Percentiles rank a stretch among this genome's conserved stretches.
These are phyloP conservation scores for Phialemonium atrogriseum DNA, from an alignment of 2,329 filamentous ascomycete species.

Conservation along the genomic window DNA sequence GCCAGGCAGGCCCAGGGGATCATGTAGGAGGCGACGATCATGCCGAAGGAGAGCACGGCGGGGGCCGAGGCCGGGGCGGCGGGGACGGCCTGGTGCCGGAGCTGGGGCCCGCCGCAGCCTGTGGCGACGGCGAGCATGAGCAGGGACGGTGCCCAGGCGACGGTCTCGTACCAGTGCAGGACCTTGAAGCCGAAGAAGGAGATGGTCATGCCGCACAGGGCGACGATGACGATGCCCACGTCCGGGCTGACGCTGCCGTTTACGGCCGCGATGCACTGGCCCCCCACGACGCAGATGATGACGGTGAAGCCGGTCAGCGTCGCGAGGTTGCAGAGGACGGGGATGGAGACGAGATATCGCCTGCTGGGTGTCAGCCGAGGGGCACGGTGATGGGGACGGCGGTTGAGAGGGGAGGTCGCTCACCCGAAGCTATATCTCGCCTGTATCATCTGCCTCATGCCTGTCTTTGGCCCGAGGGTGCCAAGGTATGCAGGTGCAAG, in stretches of 20 bases:
- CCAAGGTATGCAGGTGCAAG: constrained; percentile 47
- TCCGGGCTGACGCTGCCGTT: constrained; percentile 38
- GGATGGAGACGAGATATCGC: constrained; percentile 49
- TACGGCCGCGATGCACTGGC: constrained; percentile 48
- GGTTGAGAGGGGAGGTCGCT: constrained; percentile 7
- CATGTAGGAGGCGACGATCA: constrained; percentile 55
- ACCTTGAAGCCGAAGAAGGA: constrained; percentile 54
- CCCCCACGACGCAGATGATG: constrained; percentile 52
- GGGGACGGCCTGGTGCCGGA: constrained; percentile 37
- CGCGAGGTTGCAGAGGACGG: constrained; percentile 53
- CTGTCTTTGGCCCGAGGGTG: constrained; percentile 52
- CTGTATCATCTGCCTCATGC: constrained; percentile 58
- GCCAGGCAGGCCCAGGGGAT: constrained; percentile 52
- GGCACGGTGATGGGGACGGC: neutral
- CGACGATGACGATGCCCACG: constrained; percentile 54
- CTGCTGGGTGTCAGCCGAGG: constrained; percentile 21
- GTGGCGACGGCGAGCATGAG: constrained; percentile 45
- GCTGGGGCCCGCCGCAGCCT: constrained; percentile 41
- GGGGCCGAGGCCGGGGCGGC: constrained; percentile 31
- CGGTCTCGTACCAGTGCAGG: constrained; percentile 50
- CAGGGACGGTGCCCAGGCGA: constrained; percentile 47
- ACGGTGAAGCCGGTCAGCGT: constrained; percentile 56
- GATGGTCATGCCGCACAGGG: constrained; percentile 46
- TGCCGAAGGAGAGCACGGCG: constrained; percentile 46
- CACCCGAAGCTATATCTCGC: constrained; percentile 55